Percentiles rank a stretch among this genome's conserved stretches.
phyloP scores from a whole-genome alignment of 371 early-diverging fungal species.

The Saksenaea oblongispora region DNA sequence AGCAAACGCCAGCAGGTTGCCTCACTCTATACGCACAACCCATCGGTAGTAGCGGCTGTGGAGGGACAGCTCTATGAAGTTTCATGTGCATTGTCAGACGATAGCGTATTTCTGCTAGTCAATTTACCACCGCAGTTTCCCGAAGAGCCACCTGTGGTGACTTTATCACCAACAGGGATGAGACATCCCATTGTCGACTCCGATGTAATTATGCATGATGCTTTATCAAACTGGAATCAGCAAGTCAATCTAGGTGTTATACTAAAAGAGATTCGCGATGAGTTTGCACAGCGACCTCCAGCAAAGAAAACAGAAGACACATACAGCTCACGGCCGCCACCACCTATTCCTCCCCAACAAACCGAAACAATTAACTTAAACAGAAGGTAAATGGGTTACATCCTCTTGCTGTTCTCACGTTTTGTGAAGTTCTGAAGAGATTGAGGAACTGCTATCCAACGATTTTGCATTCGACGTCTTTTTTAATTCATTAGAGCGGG shows the following conservation, averaged over 20 bases:
- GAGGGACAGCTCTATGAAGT: conserved; percentile 50
- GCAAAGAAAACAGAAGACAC: conserved; percentile 27
- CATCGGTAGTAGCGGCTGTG: conserved; percentile 24
- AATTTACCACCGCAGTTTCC: conserved; percentile 55
- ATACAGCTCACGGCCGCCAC: conserved; percentile 45
- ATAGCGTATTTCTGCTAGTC: conserved; percentile 32
- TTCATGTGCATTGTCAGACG: conserved; percentile 20
- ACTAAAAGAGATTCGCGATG: conserved; percentile 54
- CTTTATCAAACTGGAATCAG: conserved; percentile 11
- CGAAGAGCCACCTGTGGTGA: conserved; percentile 60
- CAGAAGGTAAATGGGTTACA: conserved; percentile 23
- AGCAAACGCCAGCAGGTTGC: conserved; percentile 47
- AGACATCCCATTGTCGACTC: conserved; percentile 60
- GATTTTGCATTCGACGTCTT: conserved; percentile 60
- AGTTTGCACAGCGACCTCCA: conserved; percentile 47
- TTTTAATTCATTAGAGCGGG: conserved; percentile 53
- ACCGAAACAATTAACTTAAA: conserved; percentile 11
- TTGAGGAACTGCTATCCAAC: conserved; percentile 53
- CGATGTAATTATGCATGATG: conserved; percentile 47
- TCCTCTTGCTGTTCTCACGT: conserved; percentile 8
- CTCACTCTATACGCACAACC: conserved; percentile 35
- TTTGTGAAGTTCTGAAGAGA: conserved; percentile 38
- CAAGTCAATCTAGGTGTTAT: conserved; percentile 49
- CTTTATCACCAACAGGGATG: conserved; percentile 55
- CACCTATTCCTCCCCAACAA: conserved; percentile 38